phyloP scores from a whole-genome alignment of 305 asterid species.

The Fraxinus platypoda region DNA sequence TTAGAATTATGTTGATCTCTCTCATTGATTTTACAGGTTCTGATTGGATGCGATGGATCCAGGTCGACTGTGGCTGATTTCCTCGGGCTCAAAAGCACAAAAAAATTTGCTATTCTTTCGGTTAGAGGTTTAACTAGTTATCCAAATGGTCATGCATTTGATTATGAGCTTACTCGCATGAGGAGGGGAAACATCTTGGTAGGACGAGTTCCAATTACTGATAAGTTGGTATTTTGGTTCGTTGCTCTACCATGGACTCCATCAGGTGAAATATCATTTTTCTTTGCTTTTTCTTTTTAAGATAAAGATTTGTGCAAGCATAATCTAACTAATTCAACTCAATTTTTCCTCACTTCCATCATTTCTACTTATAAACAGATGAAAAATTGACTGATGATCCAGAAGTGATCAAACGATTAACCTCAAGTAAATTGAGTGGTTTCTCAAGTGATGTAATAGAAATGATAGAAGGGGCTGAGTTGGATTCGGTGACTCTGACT shows the following conservation, averaged over 20 bases:
- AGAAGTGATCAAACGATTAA: conserved; percentile 24
- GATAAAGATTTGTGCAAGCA: background rate
- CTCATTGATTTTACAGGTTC: conserved; percentile 16
- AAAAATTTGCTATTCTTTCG: conserved; percentile 12
- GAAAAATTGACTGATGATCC: conserved; percentile 29
- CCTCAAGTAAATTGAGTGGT: conserved; percentile 16
- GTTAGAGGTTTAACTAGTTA: conserved; percentile 41
- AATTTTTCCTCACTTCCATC: too few relatives aligned
- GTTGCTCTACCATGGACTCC: conserved; percentile 3
- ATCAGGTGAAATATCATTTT: background rate
- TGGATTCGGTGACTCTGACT: conserved; percentile 30
- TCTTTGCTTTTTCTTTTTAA: background rate
- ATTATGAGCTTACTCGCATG: conserved; percentile 30
- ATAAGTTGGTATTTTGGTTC: conserved; percentile 38
- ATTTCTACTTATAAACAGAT: conserved; percentile 6
- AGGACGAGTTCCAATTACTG: conserved; percentile 35
- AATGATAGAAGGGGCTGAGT: conserved; percentile 25
- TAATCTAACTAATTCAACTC: background rate
- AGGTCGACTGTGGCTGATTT: conserved; percentile 35
- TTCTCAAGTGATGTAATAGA: conserved; percentile 30
- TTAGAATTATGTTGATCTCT: background rate
- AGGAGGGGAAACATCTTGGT: conserved; percentile 23
- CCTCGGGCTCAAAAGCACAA: conserved; percentile 36
- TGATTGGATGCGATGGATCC: conserved; percentile 40
- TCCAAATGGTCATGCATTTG: conserved; percentile 34